Evolutionary conservation across 768 basidiomycete genomes (phyloP), one percentile per base, ranked within the genome.

Genomic region (Collybiopsis luxurians): DNA sequence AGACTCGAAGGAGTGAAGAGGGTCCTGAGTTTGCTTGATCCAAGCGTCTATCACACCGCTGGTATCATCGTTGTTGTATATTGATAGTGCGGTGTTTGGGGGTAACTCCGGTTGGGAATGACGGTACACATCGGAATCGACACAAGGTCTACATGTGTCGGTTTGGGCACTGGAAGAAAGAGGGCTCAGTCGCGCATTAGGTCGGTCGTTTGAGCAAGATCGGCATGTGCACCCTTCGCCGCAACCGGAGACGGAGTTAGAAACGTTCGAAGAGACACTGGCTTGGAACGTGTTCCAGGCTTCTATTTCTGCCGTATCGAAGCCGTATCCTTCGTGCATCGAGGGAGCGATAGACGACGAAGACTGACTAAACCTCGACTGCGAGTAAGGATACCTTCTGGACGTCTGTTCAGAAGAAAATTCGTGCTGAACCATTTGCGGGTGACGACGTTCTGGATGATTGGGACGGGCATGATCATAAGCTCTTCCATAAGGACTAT

Each of bases 401-500:
- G 34, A 23, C n/a, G 6, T n/a, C 3, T 39, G 34, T 23, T 51
- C 31, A 15, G 36, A 24, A 11, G 19, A 3, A 23, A 51, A 39
- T 7, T 68, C 36, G 67, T 64, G 24, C 24, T 55, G 31, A 34
- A 26, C 28, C 21, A 24, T 43, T 34, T 60, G 64, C 42, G 60
- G 63, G n/a, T 34, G 48, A 51, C 38, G 36, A 11, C 24, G 50
- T 10, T 51, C 36, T 63, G 66, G 64, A 59, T 66, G 56, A 28
- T 60, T 23, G 61, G 64, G 69, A 49, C 71, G 72, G 50, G 69
- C 60, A 5, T 75, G 69, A 51, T 83, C 87, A 60, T 88, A 84
- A 11, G 86, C 85, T 24, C 86, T 79, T n/a, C 81, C 80, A 56
- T 90, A 91, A 0, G 89, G 89, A 51, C 84, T 86, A 66, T 76